phyloP scores from a whole-genome alignment of 169 alveolate species.

The Plasmodium cynomolgi region DNA sequence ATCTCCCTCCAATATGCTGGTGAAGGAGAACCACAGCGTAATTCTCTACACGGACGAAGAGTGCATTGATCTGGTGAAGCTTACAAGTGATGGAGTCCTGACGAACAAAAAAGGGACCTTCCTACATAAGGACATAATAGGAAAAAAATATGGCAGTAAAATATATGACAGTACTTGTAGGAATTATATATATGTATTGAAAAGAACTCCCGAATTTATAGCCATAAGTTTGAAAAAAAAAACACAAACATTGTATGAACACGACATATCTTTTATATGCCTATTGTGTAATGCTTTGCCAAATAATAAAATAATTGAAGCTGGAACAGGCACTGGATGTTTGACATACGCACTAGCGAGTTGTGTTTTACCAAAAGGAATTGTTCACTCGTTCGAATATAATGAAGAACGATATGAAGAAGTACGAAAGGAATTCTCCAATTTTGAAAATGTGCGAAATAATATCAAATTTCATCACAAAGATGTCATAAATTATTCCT shows the following conservation, averaged over 20 bases:
- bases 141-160: constrained; percentile 76
- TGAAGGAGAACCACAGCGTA: constrained; percentile 50
- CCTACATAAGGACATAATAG: constrained; percentile 67
- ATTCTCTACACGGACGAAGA: constrained; percentile 56
- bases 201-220: constrained; percentile 85
- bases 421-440: constrained; percentile 78
- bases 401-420: constrained; percentile 87
- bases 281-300: constrained; percentile 90
- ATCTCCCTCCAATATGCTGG: not conserved
- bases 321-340: constrained; percentile 94
- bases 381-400: constrained; percentile 89
- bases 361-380: constrained; percentile 90
- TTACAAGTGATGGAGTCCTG: constrained; percentile 4
- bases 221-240: constrained; percentile 83
- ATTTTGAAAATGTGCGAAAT: constrained; percentile 75
- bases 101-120: constrained; percentile 71
- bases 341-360: constrained; percentile 88
- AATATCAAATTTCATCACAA: constrained; percentile 78
- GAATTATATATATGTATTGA: constrained; percentile 59
- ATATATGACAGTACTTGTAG: constrained; percentile 64
- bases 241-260: constrained; percentile 92
- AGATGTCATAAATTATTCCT: constrained; percentile 81
- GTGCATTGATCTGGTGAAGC: constrained; percentile 30
- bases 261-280: constrained; percentile 91
- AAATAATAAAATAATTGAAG: constrained; percentile 89